These are phyloP conservation scores for Phanerochaete carnosa DNA, from an alignment of 768 basidiomycete species.

Conservation along the genomic window DNA sequence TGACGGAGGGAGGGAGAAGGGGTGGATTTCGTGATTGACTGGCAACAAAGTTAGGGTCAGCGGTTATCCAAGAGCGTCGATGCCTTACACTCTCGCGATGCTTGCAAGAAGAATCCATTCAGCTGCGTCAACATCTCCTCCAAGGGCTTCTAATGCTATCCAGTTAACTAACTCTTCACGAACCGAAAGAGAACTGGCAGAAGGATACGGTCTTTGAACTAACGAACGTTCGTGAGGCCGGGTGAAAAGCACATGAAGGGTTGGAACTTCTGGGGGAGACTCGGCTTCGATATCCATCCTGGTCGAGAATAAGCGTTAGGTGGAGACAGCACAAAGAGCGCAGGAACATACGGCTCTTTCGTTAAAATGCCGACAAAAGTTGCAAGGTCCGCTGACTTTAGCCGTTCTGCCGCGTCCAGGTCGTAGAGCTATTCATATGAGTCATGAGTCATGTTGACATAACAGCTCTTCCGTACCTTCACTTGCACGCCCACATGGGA, in stretches of 20 bases:
- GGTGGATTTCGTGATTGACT: conserved; percentile 69
- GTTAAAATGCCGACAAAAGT: conserved; percentile 76
- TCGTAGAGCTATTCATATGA: conserved; percentile 53
- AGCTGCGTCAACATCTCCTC: conserved; percentile 64
- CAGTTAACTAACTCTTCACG: conserved; percentile 61
- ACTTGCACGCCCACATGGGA: conserved; percentile 69
- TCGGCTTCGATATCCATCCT: conserved; percentile 35
- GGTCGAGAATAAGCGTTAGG: not conserved
- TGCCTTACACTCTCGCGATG: conserved; percentile 61
- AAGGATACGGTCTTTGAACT: conserved; percentile 38
- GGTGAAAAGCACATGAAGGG: conserved; percentile 66
- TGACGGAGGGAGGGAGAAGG: conserved; percentile 64
- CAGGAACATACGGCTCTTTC: conserved; percentile 52
- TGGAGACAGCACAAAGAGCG: not conserved
- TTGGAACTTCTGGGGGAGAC: conserved; percentile 45
- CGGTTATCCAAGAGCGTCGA: not conserved
- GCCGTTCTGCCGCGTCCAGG: conserved; percentile 33
- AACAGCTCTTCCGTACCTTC: conserved; percentile 44
- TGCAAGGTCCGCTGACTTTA: conserved; percentile 59
- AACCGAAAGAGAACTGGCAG: conserved; percentile 24
- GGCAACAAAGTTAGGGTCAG: conserved; percentile 7
- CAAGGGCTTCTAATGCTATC: conserved; percentile 70
- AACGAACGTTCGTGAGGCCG: conserved; percentile 38
- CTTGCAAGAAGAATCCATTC: conserved; percentile 69
- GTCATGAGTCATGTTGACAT: not conserved